A percentile compares a stretch with the other conserved stretches of the same genome.
These are phyloP conservation scores for Tylopilus rubrobrunneus DNA, from an alignment of 768 basidiomycete species.

Conservation along the genomic window DNA sequence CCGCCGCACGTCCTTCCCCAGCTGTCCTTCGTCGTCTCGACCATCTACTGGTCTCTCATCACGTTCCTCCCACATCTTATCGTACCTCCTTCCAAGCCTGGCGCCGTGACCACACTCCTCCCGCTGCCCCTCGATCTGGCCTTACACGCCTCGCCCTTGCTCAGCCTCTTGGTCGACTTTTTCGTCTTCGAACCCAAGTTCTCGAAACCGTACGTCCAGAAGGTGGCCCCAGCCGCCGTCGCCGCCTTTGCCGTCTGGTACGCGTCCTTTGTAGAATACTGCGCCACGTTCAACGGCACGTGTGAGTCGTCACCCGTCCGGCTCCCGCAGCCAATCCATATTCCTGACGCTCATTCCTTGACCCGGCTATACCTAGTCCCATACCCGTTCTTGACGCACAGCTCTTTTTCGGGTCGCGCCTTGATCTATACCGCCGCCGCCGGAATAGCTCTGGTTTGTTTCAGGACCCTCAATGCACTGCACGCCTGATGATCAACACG, in stretches of 20 bases:
- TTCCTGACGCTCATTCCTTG: too few species aligned
- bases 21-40: slow-evolving; percentile 36
- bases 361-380: slow-evolving; percentile 48
- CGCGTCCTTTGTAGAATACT: slow-evolving; percentile 62
- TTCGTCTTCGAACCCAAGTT: slow-evolving; percentile 61
- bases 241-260: slow-evolving; percentile 45
- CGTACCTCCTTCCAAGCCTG: neutral
- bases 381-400: slow-evolving; percentile 77
- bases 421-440: slow-evolving; percentile 57
- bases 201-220: slow-evolving; percentile 14
- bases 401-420: slow-evolving; percentile 46
- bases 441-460: slow-evolving; percentile 49
- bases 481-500: slow-evolving; percentile 34
- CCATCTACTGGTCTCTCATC: slow-evolving; percentile 70
- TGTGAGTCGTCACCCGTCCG: slow-evolving; percentile 44
- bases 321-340: neutral
- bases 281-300: slow-evolving; percentile 52
- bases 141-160: slow-evolving; percentile 61
- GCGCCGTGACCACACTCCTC: slow-evolving; percentile 26
- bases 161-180: slow-evolving; percentile 63
- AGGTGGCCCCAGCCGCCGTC: slow-evolving; percentile 13
- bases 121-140: slow-evolving; percentile 58
- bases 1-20: neutral
- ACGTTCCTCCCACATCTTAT: slow-evolving; percentile 56
- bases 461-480: slow-evolving; percentile 55